Conservation (phyloP, 805 yeast species). For the Spathaspora girioi region DNA sequence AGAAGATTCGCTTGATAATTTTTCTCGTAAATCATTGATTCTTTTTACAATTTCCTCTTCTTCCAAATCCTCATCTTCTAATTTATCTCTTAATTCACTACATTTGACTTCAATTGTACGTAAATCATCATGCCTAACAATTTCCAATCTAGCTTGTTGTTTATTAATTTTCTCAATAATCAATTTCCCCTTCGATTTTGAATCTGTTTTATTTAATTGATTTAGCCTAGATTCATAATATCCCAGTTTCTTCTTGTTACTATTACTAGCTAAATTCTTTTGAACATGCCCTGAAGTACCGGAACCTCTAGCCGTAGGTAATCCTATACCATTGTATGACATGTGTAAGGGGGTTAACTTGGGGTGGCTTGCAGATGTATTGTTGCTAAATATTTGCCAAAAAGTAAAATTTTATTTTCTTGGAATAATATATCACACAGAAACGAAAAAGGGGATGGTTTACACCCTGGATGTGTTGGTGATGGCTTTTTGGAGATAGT, state of each 20-base stretch:
- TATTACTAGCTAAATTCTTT: constrained; percentile 30
- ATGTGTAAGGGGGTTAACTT: constrained; percentile 16
- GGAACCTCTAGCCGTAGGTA: constrained; percentile 55
- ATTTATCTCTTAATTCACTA: constrained; percentile 45
- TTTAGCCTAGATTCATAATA: constrained; percentile 35
- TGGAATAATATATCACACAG: too few relatives aligned
- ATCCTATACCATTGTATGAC: constrained; percentile 59
- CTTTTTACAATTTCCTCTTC: constrained; percentile 25
- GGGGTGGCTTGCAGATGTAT: too few relatives aligned
- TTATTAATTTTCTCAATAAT: constrained; percentile 11
- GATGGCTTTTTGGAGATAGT: background rate
- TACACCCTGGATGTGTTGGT: background rate
- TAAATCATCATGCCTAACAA: constrained; percentile 31
- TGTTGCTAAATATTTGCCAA: too few relatives aligned
- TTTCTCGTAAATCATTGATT: constrained; percentile 18
- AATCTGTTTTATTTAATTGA: constrained; percentile 11
- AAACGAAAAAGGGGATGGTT: too few relatives aligned
- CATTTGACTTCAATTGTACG: constrained; percentile 44
- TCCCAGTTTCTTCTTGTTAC: constrained; percentile 14
- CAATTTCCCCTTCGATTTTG: constrained; percentile 15
- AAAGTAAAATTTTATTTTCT: too few relatives aligned
- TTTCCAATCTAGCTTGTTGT: constrained; percentile 16
- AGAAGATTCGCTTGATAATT: constrained; percentile 7
- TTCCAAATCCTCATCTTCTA: constrained; percentile 45
- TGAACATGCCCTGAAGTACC: constrained; percentile 64